phyloP scores from a whole-genome alignment of 345 rosid species.

The Draba incana region DNA sequence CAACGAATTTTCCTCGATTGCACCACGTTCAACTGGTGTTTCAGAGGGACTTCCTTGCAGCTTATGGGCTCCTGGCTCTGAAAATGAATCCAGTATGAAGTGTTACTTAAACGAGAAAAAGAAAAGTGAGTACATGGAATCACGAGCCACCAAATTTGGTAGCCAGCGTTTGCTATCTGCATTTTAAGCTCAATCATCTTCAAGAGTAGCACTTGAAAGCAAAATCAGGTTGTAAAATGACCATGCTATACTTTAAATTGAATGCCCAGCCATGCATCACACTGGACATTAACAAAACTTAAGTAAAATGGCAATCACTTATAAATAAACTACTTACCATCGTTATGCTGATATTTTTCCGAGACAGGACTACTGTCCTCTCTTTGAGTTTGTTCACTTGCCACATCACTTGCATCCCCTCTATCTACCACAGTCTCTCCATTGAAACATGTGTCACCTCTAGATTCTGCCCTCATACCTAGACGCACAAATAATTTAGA shows the following conservation, averaged over 20 bases:
- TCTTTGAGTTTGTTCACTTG: constrained; percentile 65
- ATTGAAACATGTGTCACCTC: constrained; percentile 45
- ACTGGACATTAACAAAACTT: not conserved
- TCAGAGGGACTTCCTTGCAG: constrained; percentile 46
- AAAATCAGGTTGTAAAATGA: constrained; percentile 16
- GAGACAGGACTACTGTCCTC: constrained; percentile 51
- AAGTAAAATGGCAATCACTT: constrained; percentile 18
- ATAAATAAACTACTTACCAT: constrained; percentile 49
- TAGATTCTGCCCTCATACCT: constrained; percentile 52
- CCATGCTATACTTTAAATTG: constrained; percentile 3
- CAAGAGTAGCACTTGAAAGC: constrained; percentile 13
- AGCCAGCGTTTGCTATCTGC: constrained; percentile 21
- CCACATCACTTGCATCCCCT: constrained; percentile 57
- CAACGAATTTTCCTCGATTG: constrained; percentile 27
- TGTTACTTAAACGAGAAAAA: constrained; percentile 15
- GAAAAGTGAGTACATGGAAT: constrained; percentile 16
- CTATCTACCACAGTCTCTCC: constrained; percentile 51
- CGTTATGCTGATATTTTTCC: constrained; percentile 48
- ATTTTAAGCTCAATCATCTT: constrained; percentile 26
- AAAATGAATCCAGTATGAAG: constrained; percentile 20
- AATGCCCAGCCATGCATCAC: constrained; percentile 2
- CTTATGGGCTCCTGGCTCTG: constrained; percentile 50
- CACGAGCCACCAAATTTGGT: constrained; percentile 3
- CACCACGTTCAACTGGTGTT: constrained; percentile 39
- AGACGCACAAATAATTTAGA: constrained; percentile 77